phyloP scores from a whole-genome alignment of 208 protist species.

The Acanthamoeba triangularis region DNA sequence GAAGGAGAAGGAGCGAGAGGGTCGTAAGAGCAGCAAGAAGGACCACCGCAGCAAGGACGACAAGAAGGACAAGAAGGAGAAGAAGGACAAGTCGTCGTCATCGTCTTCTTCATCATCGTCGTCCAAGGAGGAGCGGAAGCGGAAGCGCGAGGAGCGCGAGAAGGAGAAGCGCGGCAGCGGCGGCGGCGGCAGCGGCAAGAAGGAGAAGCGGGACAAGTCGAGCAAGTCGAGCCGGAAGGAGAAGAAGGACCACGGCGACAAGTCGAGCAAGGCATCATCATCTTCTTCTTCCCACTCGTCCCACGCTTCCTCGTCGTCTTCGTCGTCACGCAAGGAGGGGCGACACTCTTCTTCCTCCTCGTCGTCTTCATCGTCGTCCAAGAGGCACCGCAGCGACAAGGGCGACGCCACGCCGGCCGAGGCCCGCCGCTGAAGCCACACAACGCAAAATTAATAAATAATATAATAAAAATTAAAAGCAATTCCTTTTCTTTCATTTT shows the following conservation, averaged over 20 bases:
- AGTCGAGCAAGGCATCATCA: background rate
- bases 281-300: background rate
- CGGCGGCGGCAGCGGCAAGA: background rate
- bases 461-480: background rate
- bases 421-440: background rate
- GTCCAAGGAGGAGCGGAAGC: slow-evolving; percentile 9
- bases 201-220: slow-evolving; percentile 8
- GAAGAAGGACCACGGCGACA: background rate
- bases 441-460: background rate
- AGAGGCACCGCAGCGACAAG: background rate
- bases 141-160: slow-evolving; percentile 19
- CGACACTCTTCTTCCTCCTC: background rate
- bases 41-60: background rate
- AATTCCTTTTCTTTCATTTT: no score
- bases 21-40: background rate
- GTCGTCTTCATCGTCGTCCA: no score
- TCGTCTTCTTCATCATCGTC: background rate
- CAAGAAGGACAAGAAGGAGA: background rate
- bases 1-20: background rate
- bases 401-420: no score
- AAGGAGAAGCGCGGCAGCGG: background rate
- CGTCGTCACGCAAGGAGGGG: background rate
- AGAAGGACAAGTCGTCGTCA: background rate
- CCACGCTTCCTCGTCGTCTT: no score
- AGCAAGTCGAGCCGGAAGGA: background rate